Base-by-base conservation (phyloP, 2,329 filamentous ascomycete species). In the Paraphoma sp. region DNA sequence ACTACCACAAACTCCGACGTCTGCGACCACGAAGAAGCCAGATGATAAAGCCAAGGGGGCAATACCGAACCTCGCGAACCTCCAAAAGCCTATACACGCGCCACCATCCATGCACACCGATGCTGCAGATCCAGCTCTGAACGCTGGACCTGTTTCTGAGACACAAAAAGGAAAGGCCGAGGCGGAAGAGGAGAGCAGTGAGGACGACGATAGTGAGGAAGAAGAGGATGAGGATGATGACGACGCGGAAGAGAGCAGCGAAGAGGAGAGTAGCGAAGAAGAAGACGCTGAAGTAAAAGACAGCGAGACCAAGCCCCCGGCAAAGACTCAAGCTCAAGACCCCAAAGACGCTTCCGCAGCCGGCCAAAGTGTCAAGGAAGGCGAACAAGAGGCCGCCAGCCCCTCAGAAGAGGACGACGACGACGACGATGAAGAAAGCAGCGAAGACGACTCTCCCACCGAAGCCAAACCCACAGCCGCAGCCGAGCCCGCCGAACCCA, bases 351-450 rank as follows among this genome's bases (percentile, higher is more conserved):
- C 59, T 2, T 54, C 47, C 9, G 69, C 70, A 47, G 75, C 74
- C 1, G 65, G 67, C 5, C 71, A 70, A 48, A 76, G 74, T 50
- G 75, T 78, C 14, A 65, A 77, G 48, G 76, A 78, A 30, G 43
- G 51, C 33, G 51, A 48, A 12, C 28, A 57, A 23, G 48, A 48
- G 2, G 51, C 51, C 23, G 31, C 9, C 36, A 51, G 46, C n/a
- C 9, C 10, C 14, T 36, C 33, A 36, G 45, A 53, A 42, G 49
- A 23, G 3, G 23, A 23, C 23, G 23, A 23, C 23, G 23, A 23
- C 23, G 23, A 23, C 23, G 23, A 23, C 23, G 23, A 23, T 23
- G 23, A 52, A 45, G 54, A 53, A 43, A 53, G 51, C 11, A 36
- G 12, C 23, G 43, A 53, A 14, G 48, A 45, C 5, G 51, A 42